These are phyloP conservation scores for Pseudopyricularia cyperi DNA, from an alignment of 2,329 filamentous ascomycete species.

Conservation along the genomic window DNA sequence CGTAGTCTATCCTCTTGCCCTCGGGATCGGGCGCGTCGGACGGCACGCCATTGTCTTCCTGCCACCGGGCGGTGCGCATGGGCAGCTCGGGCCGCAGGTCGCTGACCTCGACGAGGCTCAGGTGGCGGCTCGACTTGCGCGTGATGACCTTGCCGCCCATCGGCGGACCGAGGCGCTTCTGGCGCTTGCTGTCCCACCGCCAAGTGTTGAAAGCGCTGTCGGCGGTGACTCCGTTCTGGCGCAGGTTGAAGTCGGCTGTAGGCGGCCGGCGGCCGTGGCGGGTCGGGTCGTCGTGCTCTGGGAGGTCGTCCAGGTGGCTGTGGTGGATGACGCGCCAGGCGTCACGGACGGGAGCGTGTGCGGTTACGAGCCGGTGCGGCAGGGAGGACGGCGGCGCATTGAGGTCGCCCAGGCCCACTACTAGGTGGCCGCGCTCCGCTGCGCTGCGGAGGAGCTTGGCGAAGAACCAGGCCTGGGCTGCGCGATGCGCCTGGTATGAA, in stretches of 20 bases:
- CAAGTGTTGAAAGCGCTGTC: slow-evolving; percentile 83
- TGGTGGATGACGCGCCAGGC: slow-evolving; percentile 77
- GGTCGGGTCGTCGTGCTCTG: background rate
- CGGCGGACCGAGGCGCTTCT: slow-evolving; percentile 47
- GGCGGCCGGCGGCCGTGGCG: slow-evolving; percentile 37
- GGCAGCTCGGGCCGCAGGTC: slow-evolving; percentile 2
- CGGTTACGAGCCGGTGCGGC: slow-evolving; percentile 69
- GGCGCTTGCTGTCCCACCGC: slow-evolving; percentile 68
- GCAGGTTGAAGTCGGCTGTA: slow-evolving; percentile 63
- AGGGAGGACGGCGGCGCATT: slow-evolving; percentile 89
- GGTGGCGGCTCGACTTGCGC: background rate
- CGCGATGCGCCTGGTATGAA: slow-evolving; percentile 81
- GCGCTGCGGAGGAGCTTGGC: slow-evolving; percentile 78
- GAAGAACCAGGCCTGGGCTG: slow-evolving; percentile 90
- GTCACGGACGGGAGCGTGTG: slow-evolving; percentile 68
- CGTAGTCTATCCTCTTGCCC: slow-evolving; percentile 88
- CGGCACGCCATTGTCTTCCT: slow-evolving; percentile 18
- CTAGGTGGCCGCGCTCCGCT: slow-evolving; percentile 66
- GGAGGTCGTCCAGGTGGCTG: slow-evolving; percentile 51
- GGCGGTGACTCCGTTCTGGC: slow-evolving; percentile 75
- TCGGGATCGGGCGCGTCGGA: slow-evolving; percentile 52
- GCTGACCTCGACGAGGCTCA: slow-evolving; percentile 3
- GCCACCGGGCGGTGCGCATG: background rate
- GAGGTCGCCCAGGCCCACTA: slow-evolving; percentile 83
- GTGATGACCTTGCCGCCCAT: slow-evolving; percentile 4